Percentiles rank a stretch among this genome's conserved stretches.
Evolutionary conservation across 2,329 filamentous ascomycete species (phyloP).

Genomic region (Monilinia laxa): DNA sequence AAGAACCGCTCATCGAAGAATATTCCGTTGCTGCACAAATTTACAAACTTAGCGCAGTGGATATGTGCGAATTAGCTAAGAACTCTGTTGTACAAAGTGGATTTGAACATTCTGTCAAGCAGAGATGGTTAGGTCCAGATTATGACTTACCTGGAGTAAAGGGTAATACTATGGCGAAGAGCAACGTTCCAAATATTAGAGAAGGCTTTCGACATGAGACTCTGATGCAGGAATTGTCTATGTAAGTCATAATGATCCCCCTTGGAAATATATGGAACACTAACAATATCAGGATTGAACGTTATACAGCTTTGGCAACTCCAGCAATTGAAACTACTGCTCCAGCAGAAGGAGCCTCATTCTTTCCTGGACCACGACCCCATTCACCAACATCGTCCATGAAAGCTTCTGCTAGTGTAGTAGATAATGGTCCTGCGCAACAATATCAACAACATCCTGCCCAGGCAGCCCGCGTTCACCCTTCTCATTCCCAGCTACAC

Average conservation of each 20-base stretch:
- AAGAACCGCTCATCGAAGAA: conserved; percentile 96
- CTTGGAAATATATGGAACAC: neutral
- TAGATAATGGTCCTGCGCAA: conserved; percentile 25
- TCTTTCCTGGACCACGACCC: conserved; percentile 33
- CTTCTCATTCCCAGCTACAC: conserved; percentile 33
- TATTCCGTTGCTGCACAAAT: conserved; percentile 98
- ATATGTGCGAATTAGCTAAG: conserved; percentile 98
- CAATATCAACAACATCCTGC: conserved; percentile 39
- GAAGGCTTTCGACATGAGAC: conserved; percentile 90
- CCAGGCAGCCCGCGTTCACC: conserved; percentile 39
- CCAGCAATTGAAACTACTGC: conserved; percentile 23
- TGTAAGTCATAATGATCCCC: conserved; percentile 58
- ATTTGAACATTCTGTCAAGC: conserved; percentile 85
- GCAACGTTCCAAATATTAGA: conserved; percentile 90
- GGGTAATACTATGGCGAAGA: conserved; percentile 93
- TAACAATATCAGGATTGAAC: conserved; percentile 39
- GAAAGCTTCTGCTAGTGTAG: conserved; percentile 34
- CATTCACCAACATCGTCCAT: conserved; percentile 40
- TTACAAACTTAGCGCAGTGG: conserved; percentile 93
- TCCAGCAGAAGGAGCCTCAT: conserved; percentile 35
- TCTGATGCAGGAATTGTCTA: conserved; percentile 74
- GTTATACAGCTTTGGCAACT: conserved; percentile 37
- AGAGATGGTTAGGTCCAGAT: conserved; percentile 82
- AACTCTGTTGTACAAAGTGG: conserved; percentile 94
- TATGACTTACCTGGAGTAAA: conserved; percentile 75